Percentiles rank a stretch among this genome's conserved stretches.
phyloP scores from a whole-genome alignment of 2,329 filamentous ascomycete genomes.

The Ophiostoma fasciatum region DNA sequence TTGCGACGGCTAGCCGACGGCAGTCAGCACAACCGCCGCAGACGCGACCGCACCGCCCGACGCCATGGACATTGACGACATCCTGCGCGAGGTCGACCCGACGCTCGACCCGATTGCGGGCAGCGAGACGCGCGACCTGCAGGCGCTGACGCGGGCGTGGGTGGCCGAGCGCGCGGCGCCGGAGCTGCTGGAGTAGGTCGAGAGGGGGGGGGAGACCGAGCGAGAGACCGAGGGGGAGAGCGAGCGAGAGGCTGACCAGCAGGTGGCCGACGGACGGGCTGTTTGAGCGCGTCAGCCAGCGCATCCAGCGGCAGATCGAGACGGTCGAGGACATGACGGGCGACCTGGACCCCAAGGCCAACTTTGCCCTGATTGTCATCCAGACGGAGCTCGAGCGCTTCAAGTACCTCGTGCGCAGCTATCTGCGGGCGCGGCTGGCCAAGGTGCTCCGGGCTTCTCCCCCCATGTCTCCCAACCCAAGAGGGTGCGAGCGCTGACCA shows the following conservation, averaged over 20 bases:
- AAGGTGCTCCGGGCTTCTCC: no score
- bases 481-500: background rate
- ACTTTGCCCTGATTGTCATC: conserved; percentile 85
- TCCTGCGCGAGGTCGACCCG: conserved; percentile 58
- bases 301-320: conserved; percentile 27
- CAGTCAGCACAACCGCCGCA: no score
- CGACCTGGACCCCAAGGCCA: conserved; percentile 77
- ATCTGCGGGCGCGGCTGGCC: conserved; percentile 69
- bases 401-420: conserved; percentile 77
- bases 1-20: no score
- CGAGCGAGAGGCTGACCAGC: background rate
- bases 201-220: background rate
- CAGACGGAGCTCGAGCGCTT: conserved; percentile 93
- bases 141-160: conserved; percentile 83
- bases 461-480: no score
- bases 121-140: conserved; percentile 56
- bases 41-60: background rate
- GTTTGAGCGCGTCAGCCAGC: conserved; percentile 67
- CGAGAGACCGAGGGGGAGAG: background rate
- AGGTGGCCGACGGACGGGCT: conserved; percentile 56
- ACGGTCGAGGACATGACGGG: conserved; percentile 47
- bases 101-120: conserved; percentile 36
- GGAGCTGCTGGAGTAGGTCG: conserved; percentile 63
- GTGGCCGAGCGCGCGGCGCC: conserved; percentile 81
- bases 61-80: conserved; percentile 66